A percentile compares a stretch with the other conserved stretches of the same genome.
Evolutionary conservation across 1,139 yeast species (phyloP).

Genomic region (Suhomyces terraborum): DNA sequence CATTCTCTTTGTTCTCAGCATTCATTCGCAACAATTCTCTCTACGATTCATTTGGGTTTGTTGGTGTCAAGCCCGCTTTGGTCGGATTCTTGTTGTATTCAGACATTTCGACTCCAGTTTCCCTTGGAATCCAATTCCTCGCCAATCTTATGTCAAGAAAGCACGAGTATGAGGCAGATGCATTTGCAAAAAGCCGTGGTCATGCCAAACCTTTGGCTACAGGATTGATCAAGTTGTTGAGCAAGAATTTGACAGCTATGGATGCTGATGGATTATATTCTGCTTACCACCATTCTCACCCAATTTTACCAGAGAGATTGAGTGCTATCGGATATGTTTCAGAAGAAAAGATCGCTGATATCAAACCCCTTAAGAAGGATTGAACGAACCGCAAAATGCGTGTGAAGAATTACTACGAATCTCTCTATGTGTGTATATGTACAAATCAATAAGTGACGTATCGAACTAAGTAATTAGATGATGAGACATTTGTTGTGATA

Average conservation of each 20-base stretch:
- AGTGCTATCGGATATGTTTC: constrained; percentile 61
- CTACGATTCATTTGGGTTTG: constrained; percentile 78
- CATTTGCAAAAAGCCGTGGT: constrained; percentile 74
- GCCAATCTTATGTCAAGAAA: constrained; percentile 75
- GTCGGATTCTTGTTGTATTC: constrained; percentile 78
- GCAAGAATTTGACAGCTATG: constrained; percentile 78
- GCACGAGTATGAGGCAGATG: constrained; percentile 92
- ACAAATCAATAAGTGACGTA: no score
- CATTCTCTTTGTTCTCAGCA: constrained; percentile 73
- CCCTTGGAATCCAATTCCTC: constrained; percentile 63
- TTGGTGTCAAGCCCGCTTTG: constrained; percentile 61
- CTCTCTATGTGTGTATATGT: no score
- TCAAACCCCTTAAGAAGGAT: constrained; percentile 13
- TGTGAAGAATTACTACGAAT: no score
- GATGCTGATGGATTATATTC: constrained; percentile 90
- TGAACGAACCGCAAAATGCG: no score
- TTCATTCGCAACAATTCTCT: constrained; percentile 79
- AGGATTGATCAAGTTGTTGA: constrained; percentile 73
- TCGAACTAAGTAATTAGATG: no score
- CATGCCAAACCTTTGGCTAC: constrained; percentile 66
- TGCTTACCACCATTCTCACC: constrained; percentile 88
- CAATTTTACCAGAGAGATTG: constrained; percentile 85
- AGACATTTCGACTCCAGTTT: constrained; percentile 77
- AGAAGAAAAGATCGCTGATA: constrained; percentile 40
- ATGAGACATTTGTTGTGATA: background rate